Conservation (phyloP, 179 eudicot species). For the Sideroxylon spinosum region DNA sequence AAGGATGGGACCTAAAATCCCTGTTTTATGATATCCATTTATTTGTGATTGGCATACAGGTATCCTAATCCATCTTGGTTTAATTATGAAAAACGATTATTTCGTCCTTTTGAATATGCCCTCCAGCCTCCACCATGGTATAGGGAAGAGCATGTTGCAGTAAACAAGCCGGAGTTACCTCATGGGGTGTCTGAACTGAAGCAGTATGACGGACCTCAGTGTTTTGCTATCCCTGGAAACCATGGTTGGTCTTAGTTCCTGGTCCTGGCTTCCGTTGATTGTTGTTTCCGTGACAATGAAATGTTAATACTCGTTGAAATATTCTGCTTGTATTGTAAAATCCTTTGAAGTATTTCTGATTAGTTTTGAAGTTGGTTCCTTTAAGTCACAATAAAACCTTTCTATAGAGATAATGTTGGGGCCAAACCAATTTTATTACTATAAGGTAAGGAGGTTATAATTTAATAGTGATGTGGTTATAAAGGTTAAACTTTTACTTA, state of each 20-base stretch:
- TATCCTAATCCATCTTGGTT: slow-evolving; percentile 92
- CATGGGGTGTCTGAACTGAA: slow-evolving; percentile 62
- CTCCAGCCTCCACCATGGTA: slow-evolving; percentile 91
- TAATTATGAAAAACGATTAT: slow-evolving; percentile 81
- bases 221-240: slow-evolving; percentile 94
- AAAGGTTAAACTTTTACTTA: no score
- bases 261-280: neutral
- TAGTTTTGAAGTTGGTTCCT: slow-evolving; percentile 4
- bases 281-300: neutral
- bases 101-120: slow-evolving; percentile 91
- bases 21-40: neutral
- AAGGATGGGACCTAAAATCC: neutral
- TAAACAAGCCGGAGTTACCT: slow-evolving; percentile 93
- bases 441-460: no score
- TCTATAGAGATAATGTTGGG: no score
- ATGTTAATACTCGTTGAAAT: neutral
- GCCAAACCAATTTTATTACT: no score
- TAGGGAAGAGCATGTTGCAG: slow-evolving; percentile 82
- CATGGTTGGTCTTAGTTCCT: slow-evolving; percentile 61
- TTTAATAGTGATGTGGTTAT: no score
- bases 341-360: neutral
- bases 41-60: slow-evolving; percentile 34
- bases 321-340: neutral
- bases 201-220: slow-evolving; percentile 93
- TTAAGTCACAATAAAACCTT: neutral